Base-by-base conservation (phyloP, 2,329 filamentous ascomycete species). In the Venturia effusa region DNA sequence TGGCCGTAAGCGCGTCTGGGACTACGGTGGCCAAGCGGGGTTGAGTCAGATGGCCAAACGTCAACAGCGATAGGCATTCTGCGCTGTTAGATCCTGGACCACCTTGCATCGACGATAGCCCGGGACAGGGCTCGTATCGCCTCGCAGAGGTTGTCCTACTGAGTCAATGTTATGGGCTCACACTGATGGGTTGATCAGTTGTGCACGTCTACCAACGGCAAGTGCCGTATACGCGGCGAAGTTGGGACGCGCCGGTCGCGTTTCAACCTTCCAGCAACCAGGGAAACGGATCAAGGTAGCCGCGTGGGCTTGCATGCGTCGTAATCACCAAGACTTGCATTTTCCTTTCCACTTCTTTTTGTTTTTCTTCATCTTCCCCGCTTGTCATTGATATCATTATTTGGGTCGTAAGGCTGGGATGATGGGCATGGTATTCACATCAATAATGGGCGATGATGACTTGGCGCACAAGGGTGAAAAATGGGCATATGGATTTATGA, bases 1-100 rank as follows among this genome's bases (percentile, higher is more conserved):
- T 54, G 74, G 76, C 1, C 68, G 77, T 39, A 80, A 80, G 70
- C 73, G 78, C 64, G 72, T 77, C 66, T 78, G 78, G 71, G 77
- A 79, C 64, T 76, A 63, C 55, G 27, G 39, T 59, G 59, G 63
- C 59, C 45, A 41, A 34, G 30, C 40, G 27, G 55, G 39, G 3
- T 37, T 55, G 48, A 41, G 34, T 43, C 45, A 37, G 30, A 57
- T 55, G 45, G 43, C 61, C 19, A 63, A 63, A 59, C 61, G 61
- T n/a, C 61, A 63, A 32, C 61, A 60, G 27, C 59, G 59, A 57
- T 57, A 57, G 19, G 27, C 51, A 32, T 32, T 30, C 51, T 55
- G 30, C 13, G 27, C 51, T n/a, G 30, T 34, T 34, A n/a, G 19
- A 57, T 11, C 30, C 51, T 57, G 15, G 51, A 34, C 51, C 27